phyloP scores from a whole-genome alignment of 2,329 filamentous ascomycete species.

The Bipolaris victoriae region DNA sequence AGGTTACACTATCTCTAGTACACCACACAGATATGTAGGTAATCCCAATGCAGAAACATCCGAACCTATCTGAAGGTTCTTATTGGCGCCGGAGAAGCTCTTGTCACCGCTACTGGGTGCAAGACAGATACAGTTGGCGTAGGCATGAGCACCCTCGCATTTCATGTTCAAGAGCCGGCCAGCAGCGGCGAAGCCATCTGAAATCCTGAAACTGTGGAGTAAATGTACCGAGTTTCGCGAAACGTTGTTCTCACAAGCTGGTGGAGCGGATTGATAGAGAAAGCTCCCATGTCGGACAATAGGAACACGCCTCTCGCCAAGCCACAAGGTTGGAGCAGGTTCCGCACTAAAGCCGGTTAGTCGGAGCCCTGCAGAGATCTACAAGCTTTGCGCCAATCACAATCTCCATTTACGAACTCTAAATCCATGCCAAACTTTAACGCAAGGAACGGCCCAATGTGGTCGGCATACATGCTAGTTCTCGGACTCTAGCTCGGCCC shows the following conservation, averaged over 20 bases:
- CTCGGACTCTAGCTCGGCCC: neutral
- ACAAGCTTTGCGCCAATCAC: neutral
- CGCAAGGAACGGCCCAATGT: neutral
- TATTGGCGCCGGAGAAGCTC: slow-evolving; percentile 8
- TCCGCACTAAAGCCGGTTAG: neutral
- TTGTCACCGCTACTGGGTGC: slow-evolving; percentile 2
- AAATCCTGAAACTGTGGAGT: neutral
- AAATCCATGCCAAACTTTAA: neutral
- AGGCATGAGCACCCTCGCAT: neutral
- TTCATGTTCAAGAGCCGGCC: neutral
- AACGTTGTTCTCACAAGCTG: neutral
- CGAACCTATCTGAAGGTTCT: neutral
- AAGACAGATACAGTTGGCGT: neutral
- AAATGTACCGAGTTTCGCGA: neutral
- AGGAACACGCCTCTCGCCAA: neutral
- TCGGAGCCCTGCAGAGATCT: slow-evolving; percentile 9
- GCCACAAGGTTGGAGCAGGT: neutral
- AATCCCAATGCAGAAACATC: neutral
- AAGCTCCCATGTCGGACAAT: neutral
- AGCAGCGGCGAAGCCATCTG: neutral
- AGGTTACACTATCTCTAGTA: neutral
- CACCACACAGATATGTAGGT: neutral
- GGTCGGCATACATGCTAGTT: neutral
- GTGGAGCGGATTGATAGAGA: neutral
- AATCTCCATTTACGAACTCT: neutral